Percentiles rank a stretch among this genome's conserved stretches.
phyloP scores from a whole-genome alignment of 140 eudicot species.

The Oenanthe javanica region DNA sequence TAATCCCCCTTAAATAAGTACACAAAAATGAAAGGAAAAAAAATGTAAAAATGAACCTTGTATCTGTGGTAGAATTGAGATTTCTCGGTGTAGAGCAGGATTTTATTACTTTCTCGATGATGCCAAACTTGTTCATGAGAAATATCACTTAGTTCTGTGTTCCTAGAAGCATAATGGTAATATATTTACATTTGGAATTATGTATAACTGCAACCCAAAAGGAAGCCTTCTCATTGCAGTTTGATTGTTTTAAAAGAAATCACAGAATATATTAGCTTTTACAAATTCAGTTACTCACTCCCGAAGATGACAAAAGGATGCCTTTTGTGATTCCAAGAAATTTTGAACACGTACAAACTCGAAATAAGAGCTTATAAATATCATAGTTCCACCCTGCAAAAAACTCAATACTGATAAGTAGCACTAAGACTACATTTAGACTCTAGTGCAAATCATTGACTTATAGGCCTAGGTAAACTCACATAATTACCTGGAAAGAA shows the following conservation, averaged over 20 bases:
- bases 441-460: background rate
- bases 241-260: background rate
- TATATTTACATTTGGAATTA: background rate
- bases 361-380: conserved; percentile 68
- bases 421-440: background rate
- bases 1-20: background rate
- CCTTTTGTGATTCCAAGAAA: conserved; percentile 73
- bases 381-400: conserved; percentile 82
- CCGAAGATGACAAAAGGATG: conserved; percentile 71
- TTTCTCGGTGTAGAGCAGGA: conserved; percentile 84
- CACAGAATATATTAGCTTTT: no score
- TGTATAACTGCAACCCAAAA: background rate
- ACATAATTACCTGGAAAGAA: conserved; percentile 64
- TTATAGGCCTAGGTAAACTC: background rate
- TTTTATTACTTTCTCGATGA: conserved; percentile 58
- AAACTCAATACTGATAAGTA: background rate
- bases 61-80: conserved; percentile 82
- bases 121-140: conserved; percentile 73
- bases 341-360: conserved; percentile 76
- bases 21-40: background rate
- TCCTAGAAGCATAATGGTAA: conserved; percentile 26
- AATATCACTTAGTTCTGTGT: conserved; percentile 47
- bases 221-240: background rate
- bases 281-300: conserved; percentile 49
- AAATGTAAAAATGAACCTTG: conserved; percentile 35